These are phyloP conservation scores for Coemansia sp. DNA, from an alignment of 192 early-diverging fungal species.

Conservation along the genomic window DNA sequence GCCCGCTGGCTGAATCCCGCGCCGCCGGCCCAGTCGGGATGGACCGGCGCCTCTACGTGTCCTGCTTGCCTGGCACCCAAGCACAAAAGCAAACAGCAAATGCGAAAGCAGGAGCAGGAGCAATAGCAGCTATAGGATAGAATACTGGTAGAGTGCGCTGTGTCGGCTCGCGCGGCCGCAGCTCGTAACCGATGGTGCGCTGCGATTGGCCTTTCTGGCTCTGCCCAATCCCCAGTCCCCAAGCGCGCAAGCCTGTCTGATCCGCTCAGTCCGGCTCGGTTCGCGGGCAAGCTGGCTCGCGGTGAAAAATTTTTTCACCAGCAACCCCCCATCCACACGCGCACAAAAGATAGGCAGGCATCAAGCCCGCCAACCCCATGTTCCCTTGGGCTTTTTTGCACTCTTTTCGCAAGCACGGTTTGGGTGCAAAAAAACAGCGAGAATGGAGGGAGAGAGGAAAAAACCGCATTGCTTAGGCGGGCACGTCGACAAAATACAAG, in stretches of 20 bases:
- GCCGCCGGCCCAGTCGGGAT: too few species aligned
- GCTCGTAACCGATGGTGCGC: not conserved
- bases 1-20: too few species aligned
- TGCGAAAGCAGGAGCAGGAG: too few species aligned
- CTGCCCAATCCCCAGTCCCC: not conserved
- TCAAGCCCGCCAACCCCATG: not conserved
- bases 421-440: not conserved
- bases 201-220: not conserved
- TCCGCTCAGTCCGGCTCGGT: not conserved
- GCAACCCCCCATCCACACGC: constrained; percentile 1
- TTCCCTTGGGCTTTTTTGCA: not conserved
- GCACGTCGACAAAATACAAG: not conserved
- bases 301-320: constrained; percentile 9
- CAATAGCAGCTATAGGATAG: too few species aligned
- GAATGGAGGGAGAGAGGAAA: constrained; percentile 7
- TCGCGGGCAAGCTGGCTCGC: not conserved
- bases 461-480: too few species aligned
- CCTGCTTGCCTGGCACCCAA: too few species aligned
- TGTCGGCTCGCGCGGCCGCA: too few species aligned
- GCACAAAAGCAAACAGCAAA: too few species aligned
- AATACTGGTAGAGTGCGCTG: not conserved
- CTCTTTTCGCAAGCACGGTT: not conserved
- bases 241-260: not conserved
- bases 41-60: too few species aligned
- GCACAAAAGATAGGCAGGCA: not conserved